Evolutionary conservation across 2,329 filamentous ascomycete genomes (phyloP), one percentile per base, ranked within the genome.

Genomic region (Xylariales sp.): DNA sequence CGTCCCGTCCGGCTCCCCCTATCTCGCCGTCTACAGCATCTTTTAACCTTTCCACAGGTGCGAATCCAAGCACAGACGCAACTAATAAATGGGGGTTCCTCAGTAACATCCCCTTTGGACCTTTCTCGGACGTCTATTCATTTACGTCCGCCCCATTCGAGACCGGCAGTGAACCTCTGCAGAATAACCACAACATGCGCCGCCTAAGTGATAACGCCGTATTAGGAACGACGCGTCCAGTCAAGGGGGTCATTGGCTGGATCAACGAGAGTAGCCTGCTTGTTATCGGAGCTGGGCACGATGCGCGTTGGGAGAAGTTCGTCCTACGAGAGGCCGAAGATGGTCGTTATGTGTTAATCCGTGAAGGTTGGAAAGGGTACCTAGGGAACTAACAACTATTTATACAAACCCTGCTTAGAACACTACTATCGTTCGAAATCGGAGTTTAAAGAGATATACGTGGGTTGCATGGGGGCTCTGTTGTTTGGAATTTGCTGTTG

Each of bases 111-210:
- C 94, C 94, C 0, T 83, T 97, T 63, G 88, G 97, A 72, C 96
- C 96, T 1, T 97, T 98, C 78, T 95, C 93, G 1, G 96, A 98
- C 72, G 87, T 91, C 8, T 97, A 97, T 78, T 97, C 93, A 0
- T 94, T 95, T 74, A 87, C 93, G 3, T 93, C 90, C 48, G 87
- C 89, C 3, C 89, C 90, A 41, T 98, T 98, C 74, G 91, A 96
- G 74, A 90, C 93, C 45, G 93, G 93, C 3, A 91, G 96, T 39
- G 93, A 97, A 74, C 82, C 85, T 34, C 77, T 83, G 52, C 80
- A 82, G 46, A 83, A 81, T 12, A 82, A 79, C 10, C 81, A 80
- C 77, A 73, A 72, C 48, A 64, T 70, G 50, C 69, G 71, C 28
- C 66, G 59, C 12, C 18, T 67, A 30, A 75, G 69, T 34, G 73